These are phyloP conservation scores for Candida buenavistaensis DNA, from an alignment of 1,139 yeast species.

Conservation along the genomic window DNA sequence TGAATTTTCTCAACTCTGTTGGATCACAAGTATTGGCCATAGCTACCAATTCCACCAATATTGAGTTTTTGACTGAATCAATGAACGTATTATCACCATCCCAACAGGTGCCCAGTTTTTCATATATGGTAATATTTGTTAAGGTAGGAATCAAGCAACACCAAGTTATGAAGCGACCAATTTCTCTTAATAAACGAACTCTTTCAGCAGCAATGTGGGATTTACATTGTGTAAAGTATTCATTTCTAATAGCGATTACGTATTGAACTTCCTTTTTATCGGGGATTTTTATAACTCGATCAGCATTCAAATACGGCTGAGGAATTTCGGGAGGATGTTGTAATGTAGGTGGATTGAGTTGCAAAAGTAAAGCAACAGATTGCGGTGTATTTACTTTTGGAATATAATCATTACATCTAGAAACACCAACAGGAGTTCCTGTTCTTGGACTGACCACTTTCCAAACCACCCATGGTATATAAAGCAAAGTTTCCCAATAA, in stretches of 20 bases:
- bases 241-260: constrained; percentile 31
- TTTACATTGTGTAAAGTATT: constrained; percentile 37
- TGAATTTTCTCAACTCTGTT: constrained; percentile 15
- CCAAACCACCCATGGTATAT: constrained; percentile 10
- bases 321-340: constrained; percentile 41
- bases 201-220: constrained; percentile 43
- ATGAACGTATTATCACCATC: constrained; percentile 15
- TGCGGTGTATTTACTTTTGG: constrained; percentile 19
- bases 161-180: constrained; percentile 43
- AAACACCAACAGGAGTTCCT: constrained; percentile 15
- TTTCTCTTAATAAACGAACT: constrained; percentile 34
- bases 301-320: constrained; percentile 40
- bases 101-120: constrained; percentile 25
- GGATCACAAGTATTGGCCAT: constrained; percentile 20
- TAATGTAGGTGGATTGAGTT: constrained; percentile 13
- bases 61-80: constrained; percentile 19
- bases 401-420: constrained; percentile 13
- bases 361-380: constrained; percentile 21
- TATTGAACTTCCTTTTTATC: constrained; percentile 29
- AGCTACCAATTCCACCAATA: constrained; percentile 24
- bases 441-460: constrained; percentile 10
- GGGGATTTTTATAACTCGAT: constrained; percentile 37
- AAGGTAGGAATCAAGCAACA: constrained; percentile 22
- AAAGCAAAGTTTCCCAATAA: constrained; percentile 8
- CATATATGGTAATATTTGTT: constrained; percentile 22